phyloP scores from a whole-genome alignment of 805 yeast genomes.

The Wickerhamomyces chaumierensis region DNA sequence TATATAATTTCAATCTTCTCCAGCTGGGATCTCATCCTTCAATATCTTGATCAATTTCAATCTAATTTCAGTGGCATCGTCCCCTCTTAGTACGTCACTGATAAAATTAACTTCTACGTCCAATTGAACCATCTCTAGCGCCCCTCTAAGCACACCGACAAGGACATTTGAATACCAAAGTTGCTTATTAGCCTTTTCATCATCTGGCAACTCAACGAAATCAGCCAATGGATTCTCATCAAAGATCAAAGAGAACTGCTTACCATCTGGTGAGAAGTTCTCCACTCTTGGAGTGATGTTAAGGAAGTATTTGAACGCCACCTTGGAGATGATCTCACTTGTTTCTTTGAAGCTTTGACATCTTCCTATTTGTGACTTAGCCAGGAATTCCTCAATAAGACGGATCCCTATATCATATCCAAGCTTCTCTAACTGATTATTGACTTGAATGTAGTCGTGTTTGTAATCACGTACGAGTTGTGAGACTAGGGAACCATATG shows the following conservation, averaged over 20 bases:
- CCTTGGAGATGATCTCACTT: constrained; percentile 72
- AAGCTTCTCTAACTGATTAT: constrained; percentile 79
- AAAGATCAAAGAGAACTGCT: constrained; percentile 60
- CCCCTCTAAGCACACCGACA: constrained; percentile 85
- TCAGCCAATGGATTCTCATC: constrained; percentile 88
- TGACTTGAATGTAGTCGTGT: constrained; percentile 67
- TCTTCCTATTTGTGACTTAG: constrained; percentile 76
- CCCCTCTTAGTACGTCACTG: constrained; percentile 75
- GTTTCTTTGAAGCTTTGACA: constrained; percentile 76
- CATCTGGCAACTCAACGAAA: constrained; percentile 88
- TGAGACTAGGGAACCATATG: constrained; percentile 89
- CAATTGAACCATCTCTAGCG: constrained; percentile 90
- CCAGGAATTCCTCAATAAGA: constrained; percentile 84
- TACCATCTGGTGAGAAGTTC: constrained; percentile 69
- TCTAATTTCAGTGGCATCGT: constrained; percentile 67
- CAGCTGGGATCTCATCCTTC: constrained; percentile 94
- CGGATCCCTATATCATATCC: constrained; percentile 92
- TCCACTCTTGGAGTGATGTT: constrained; percentile 69
- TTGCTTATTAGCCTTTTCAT: constrained; percentile 53
- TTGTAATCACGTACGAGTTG: constrained; percentile 80
- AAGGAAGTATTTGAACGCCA: constrained; percentile 84
- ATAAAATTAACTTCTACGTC: constrained; percentile 78
- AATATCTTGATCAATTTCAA: constrained; percentile 60
- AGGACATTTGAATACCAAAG: constrained; percentile 90
- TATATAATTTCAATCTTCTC: constrained; percentile 86